Base-by-base conservation (phyloP, 768 basidiomycete genomes). In the Chalciporus pseudorubinellus region DNA sequence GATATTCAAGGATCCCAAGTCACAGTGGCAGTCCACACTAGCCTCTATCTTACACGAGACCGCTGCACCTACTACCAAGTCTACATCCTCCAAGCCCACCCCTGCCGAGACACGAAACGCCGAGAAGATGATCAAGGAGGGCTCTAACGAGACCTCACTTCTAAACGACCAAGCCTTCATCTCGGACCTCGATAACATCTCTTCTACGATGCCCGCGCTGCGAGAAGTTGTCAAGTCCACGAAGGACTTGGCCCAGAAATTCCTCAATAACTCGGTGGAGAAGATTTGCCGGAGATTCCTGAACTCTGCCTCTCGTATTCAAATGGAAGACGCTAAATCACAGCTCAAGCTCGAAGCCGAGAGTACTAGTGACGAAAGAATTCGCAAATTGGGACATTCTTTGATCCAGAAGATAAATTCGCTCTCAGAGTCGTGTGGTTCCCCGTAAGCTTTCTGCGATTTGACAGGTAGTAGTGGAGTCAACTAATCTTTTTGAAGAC, bases 71-170 rank as follows among this genome's bases (percentile, higher is more conserved):
- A 16, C 20, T 5, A 44, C 50, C 6, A 16, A 40, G 16, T 11
- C 14, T 4, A 5, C 22, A 18, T 36, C 16, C 7, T 10, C 51
- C 6, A 64, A 48, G 22, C 53, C 52, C 1, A 66, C 61, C 1
- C 4, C 41, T 29, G 8, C 43, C 13, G 56, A 66, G 18, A 45
- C 6, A 8, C 39, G 2, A 26, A 45, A 10, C 6, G 63, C 61
- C 3, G 62, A 66, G 0, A 53, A 43, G 39, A 43, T 67, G 55
- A 46, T 66, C 4, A 66, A 39, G 51, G 65, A 66, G 2, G 60
- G 63, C 11, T 18, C 40, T 4, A 57, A 51, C 1, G 60, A 65
- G 22, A 12, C 52, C 18, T 59, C 60, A 34, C 65, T 59, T 19
- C 34, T 62, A 3, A 51, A 3, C 22, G 65, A 66, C 38, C 39